These are phyloP conservation scores for Mycena albidolilacea DNA, from an alignment of 768 basidiomycete species.

Conservation along the genomic window DNA sequence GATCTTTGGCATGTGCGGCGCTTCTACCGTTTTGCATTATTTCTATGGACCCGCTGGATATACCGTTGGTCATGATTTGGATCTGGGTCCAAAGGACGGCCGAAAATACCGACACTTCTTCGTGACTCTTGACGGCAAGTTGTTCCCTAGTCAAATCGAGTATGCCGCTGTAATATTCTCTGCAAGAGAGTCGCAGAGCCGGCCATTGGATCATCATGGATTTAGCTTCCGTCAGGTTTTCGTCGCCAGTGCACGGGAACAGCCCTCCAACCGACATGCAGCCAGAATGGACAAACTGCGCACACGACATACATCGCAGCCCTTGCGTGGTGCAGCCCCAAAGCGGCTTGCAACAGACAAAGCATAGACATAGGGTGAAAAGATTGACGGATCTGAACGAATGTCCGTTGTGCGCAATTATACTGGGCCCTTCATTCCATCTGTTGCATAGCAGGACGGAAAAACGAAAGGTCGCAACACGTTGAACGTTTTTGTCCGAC, in stretches of 20 bases:
- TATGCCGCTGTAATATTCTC: slow-evolving; percentile 64
- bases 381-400: slow-evolving; percentile 72
- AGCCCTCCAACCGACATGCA: slow-evolving; percentile 59
- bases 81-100: slow-evolving; percentile 77
- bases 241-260: slow-evolving; percentile 55
- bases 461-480: slow-evolving; percentile 75
- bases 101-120: slow-evolving; percentile 77
- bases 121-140: slow-evolving; percentile 66
- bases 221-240: slow-evolving; percentile 55
- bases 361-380: slow-evolving; percentile 83
- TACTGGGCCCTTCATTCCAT: slow-evolving; percentile 40
- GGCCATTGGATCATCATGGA: slow-evolving; percentile 68
- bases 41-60: slow-evolving; percentile 77
- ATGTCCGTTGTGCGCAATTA: slow-evolving; percentile 58
- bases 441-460: slow-evolving; percentile 61
- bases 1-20: slow-evolving; percentile 47
- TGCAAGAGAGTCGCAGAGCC: slow-evolving; percentile 70
- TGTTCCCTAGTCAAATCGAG: slow-evolving; percentile 60
- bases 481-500: slow-evolving; percentile 63
- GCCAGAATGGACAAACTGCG: slow-evolving; percentile 68
- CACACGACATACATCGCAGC: slow-evolving; percentile 74
- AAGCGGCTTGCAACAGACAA: slow-evolving; percentile 75
- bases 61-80: slow-evolving; percentile 76
- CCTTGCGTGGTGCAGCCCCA: slow-evolving; percentile 82
- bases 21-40: slow-evolving; percentile 56